These are phyloP conservation scores for Epichloe amarillans DNA, from an alignment of 2,329 filamentous ascomycete species.

Conservation along the genomic window DNA sequence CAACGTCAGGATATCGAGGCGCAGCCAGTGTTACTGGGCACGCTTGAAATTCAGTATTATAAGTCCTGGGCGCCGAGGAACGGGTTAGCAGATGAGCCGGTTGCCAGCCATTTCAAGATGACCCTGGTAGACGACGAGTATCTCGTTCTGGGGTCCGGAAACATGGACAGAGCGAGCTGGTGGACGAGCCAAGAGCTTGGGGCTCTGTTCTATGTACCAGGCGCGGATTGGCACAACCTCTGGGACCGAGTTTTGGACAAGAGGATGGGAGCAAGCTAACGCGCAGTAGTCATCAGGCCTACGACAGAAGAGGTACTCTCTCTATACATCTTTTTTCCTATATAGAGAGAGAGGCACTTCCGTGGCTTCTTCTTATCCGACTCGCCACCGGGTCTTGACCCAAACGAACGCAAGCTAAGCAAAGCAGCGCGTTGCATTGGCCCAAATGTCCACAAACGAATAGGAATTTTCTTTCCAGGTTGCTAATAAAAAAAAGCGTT, in stretches of 20 bases:
- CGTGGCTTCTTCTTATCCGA: constrained; percentile 23
- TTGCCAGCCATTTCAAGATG: constrained; percentile 67
- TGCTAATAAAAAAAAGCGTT: constrained; percentile 15
- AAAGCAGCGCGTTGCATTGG: constrained; percentile 27
- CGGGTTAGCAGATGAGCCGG: constrained; percentile 39
- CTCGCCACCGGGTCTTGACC: constrained; percentile 54
- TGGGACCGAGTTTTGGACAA: constrained; percentile 26
- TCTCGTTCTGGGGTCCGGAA: constrained; percentile 63
- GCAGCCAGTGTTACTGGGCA: constrained; percentile 29
- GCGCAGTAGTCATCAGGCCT: no score
- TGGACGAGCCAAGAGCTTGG: constrained; percentile 78
- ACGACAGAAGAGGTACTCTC: no score
- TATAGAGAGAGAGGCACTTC: no score
- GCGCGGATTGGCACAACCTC: constrained; percentile 20
- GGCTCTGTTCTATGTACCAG: constrained; percentile 39
- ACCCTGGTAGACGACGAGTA: constrained; percentile 57
- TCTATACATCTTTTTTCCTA: no score
- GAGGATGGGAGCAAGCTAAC: constrained; percentile 13
- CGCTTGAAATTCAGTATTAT: constrained; percentile 47
- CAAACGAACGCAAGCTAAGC: constrained; percentile 51
- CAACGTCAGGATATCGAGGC: constrained; percentile 26
- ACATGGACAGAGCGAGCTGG: constrained; percentile 77
- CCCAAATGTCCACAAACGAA: constrained; percentile 24
- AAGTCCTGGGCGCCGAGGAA: constrained; percentile 21
- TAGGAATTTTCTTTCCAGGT: constrained; percentile 42